Conservation (phyloP, 192 early-diverging fungal genomes). For the Backusella luteola region DNA sequence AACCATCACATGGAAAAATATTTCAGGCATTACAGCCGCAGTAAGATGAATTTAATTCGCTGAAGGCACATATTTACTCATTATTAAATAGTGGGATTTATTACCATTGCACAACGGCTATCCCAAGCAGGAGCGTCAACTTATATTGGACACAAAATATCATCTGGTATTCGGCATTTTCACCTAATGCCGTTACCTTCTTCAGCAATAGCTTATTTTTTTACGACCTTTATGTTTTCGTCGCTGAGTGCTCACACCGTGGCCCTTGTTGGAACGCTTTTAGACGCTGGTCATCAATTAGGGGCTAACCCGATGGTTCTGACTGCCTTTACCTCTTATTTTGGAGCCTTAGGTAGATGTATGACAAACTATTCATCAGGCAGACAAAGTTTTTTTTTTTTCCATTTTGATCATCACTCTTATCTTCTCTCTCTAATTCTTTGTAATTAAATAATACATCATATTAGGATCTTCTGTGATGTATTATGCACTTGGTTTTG, state of each 20-base stretch:
- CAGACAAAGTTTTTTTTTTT: not conserved
- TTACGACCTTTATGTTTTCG: conserved; percentile 72
- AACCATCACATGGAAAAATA: conserved; percentile 62
- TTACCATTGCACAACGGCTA: conserved; percentile 71
- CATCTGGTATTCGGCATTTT: conserved; percentile 31
- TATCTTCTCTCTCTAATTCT: not conserved
- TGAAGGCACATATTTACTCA: not conserved
- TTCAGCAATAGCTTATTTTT: conserved; percentile 60
- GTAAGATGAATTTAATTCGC: conserved; percentile 5
- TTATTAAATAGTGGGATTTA: conserved; percentile 61
- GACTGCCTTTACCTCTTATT: conserved; percentile 56
- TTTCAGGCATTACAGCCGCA: conserved; percentile 60
- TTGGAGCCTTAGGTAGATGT: conserved; percentile 61
- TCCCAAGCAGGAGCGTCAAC: conserved; percentile 57
- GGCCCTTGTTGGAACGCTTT: conserved; percentile 63
- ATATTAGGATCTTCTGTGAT: conserved; percentile 43
- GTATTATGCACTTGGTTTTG: conserved; percentile 56
- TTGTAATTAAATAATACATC: not conserved
- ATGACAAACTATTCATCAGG: conserved; percentile 33
- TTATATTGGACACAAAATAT: conserved; percentile 58
- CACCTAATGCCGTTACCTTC: conserved; percentile 33
- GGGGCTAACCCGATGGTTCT: conserved; percentile 53
- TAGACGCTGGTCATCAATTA: conserved; percentile 63
- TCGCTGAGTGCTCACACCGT: conserved; percentile 70
- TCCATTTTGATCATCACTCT: conserved; percentile 27